These are phyloP conservation scores for Pisolithus microcarpus DNA, from an alignment of 768 basidiomycete species.

Conservation along the genomic window DNA sequence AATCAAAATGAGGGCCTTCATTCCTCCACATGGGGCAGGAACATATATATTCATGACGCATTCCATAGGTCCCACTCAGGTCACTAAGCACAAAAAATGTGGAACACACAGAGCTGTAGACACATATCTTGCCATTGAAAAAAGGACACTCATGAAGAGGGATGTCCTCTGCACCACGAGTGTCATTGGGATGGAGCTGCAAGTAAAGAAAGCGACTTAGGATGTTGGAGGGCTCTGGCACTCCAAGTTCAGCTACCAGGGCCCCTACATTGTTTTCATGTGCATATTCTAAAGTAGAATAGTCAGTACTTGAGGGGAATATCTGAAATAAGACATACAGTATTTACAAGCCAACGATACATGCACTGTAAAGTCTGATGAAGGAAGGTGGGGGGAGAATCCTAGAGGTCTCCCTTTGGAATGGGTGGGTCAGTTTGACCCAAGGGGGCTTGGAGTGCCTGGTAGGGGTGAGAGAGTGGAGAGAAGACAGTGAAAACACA, in stretches of 20 bases:
- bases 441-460: no score
- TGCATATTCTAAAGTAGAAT: neutral
- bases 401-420: no score
- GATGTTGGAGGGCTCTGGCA: neutral
- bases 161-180: neutral
- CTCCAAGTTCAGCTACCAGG: neutral
- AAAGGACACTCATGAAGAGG: neutral
- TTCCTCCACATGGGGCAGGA: no score
- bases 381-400: no score
- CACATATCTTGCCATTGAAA: neutral
- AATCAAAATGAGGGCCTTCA: slow-evolving; percentile 10
- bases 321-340: no score
- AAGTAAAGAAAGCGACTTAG: slow-evolving; percentile 2
- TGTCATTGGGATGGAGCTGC: slow-evolving; percentile 6
- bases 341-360: no score
- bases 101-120: slow-evolving; percentile 16
- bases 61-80: slow-evolving; percentile 7
- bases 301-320: neutral
- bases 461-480: no score
- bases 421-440: no score
- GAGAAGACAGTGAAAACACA: no score
- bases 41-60: slow-evolving; percentile 15
- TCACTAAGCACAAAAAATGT: slow-evolving; percentile 14
- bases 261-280: neutral
- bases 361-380: no score